These are phyloP conservation scores for Oxytropis ochrocephala DNA, from an alignment of 306 rosid species.

Conservation along the genomic window DNA sequence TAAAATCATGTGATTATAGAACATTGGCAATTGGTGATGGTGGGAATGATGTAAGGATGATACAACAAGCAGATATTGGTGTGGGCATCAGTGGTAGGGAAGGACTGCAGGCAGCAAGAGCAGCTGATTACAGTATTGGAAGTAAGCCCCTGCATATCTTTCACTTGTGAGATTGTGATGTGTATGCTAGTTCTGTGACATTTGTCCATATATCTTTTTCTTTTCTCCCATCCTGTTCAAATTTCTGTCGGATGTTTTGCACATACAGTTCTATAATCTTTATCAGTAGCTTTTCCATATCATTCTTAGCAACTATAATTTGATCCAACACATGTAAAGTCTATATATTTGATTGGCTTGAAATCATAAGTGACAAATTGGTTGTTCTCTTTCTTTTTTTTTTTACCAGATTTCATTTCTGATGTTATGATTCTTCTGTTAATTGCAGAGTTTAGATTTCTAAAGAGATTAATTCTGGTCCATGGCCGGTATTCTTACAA, in stretches of 20 bases:
- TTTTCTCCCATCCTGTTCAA: not conserved
- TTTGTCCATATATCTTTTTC: not conserved
- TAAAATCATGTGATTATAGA: constrained; percentile 90
- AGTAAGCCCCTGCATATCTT: constrained; percentile 43
- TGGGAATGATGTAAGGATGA: constrained; percentile 99
- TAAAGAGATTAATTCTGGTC: constrained; percentile 87
- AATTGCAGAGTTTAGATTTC: constrained; percentile 86
- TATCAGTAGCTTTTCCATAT: not conserved
- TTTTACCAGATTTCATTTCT: constrained; percentile 15
- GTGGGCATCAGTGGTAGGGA: constrained; percentile 99
- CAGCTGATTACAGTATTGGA: constrained; percentile 97
- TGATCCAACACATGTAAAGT: not conserved
- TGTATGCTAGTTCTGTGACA: not conserved
- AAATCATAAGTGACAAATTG: constrained; percentile 13
- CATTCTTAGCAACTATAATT: constrained; percentile 7
- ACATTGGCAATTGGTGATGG: constrained; percentile 98
- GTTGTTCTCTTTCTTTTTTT: not conserved
- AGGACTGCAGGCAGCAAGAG: constrained; percentile 99
- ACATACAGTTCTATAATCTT: not conserved
- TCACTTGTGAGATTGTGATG: constrained; percentile 9
- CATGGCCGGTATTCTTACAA: constrained; percentile 99
- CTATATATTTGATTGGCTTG: not conserved
- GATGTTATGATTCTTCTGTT: constrained; percentile 20
- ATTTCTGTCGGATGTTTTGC: not conserved
- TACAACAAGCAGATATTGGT: constrained; percentile 96